Conservation (phyloP, 441 rosid species). For the Adansonia rubrostipa region DNA sequence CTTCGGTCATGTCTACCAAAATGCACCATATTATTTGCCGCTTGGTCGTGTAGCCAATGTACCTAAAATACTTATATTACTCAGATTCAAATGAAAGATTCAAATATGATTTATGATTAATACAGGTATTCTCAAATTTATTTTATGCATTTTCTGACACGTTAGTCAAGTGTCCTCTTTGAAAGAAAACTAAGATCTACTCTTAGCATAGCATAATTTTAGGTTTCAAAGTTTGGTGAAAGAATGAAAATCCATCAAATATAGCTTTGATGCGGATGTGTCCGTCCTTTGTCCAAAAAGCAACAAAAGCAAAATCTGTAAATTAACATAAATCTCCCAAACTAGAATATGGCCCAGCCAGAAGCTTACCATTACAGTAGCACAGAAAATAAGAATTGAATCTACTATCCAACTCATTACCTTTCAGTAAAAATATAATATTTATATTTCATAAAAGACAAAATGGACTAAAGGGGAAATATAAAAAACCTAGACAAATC, state of each 20-base stretch:
- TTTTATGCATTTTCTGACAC: too few species aligned
- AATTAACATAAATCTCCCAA: background rate
- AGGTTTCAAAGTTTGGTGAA: background rate
- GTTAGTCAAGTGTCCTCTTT: too few species aligned
- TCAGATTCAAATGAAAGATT: too few species aligned
- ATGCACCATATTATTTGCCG: background rate
- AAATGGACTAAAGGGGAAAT: background rate
- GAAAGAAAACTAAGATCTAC: too few species aligned
- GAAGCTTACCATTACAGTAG: background rate
- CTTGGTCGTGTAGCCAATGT: too few species aligned
- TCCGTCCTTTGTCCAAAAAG: background rate
- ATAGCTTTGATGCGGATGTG: background rate
- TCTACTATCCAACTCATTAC: conserved; percentile 12
- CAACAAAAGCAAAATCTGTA: background rate
- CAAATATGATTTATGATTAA: too few species aligned
- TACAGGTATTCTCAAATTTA: too few species aligned
- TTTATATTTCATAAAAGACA: background rate
- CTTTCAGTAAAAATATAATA: conserved; percentile 7
- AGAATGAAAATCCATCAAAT: background rate
- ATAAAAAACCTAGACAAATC: conserved; percentile 23
- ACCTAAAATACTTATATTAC: too few species aligned
- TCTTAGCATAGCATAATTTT: too few species aligned
- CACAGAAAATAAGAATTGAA: conserved; percentile 17
- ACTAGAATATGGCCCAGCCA: background rate
- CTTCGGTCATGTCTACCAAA: background rate